These are phyloP conservation scores for Pholiota adiposa DNA, from an alignment of 1,284 basidiomycete genomes.

Conservation along the genomic window DNA sequence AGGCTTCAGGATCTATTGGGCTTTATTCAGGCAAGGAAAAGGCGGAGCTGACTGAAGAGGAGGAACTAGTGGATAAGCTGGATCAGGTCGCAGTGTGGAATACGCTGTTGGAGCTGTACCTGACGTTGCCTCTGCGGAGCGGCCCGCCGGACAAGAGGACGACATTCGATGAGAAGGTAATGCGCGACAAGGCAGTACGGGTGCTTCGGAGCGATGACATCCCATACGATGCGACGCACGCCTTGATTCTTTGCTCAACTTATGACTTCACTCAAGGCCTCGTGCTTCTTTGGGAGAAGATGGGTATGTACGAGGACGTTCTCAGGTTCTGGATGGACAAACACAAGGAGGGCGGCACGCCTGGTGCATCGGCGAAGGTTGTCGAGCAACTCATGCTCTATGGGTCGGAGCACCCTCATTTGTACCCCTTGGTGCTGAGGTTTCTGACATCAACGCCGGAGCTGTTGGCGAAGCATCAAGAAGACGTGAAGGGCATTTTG, in stretches of 20 bases:
- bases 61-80: constrained; percentile 53
- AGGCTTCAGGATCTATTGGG: constrained; percentile 22
- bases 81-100: constrained; percentile 96
- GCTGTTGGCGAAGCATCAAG: constrained; percentile 69
- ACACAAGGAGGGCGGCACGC: constrained; percentile 46
- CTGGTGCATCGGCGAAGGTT: constrained; percentile 67
- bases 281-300: constrained; percentile 88
- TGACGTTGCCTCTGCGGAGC: constrained; percentile 50
- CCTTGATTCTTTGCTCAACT: constrained; percentile 91
- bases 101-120: constrained; percentile 93
- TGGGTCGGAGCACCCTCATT: constrained; percentile 68
- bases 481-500: constrained; percentile 74
- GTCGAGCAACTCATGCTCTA: constrained; percentile 76
- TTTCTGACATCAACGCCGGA: constrained; percentile 85
- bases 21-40: constrained; percentile 21
- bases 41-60: constrained; percentile 41
- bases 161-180: constrained; percentile 32
- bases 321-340: constrained; percentile 90
- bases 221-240: constrained; percentile 91
- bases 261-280: constrained; percentile 83
- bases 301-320: constrained; percentile 97
- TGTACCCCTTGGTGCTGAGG: constrained; percentile 90
- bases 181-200: constrained; percentile 68
- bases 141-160: constrained; percentile 13
- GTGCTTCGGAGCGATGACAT: constrained; percentile 66